phyloP scores from a whole-genome alignment of 2,329 filamentous ascomycete genomes.

The Massarina eburnea region DNA sequence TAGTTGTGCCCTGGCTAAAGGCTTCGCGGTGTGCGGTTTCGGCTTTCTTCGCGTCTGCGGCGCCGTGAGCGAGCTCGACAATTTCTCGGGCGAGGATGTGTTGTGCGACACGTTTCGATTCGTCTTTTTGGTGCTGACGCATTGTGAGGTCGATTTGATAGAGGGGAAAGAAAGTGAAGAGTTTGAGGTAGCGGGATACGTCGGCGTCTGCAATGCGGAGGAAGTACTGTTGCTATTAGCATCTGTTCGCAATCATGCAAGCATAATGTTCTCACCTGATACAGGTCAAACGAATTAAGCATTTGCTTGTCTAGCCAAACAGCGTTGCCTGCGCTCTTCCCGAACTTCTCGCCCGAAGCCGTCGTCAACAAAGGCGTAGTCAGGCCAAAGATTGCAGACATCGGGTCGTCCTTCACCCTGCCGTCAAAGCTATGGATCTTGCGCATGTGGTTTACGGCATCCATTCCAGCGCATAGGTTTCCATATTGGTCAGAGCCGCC shows the following conservation, averaged over 20 bases:
- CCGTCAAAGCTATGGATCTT: slow-evolving; percentile 20
- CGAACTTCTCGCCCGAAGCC: slow-evolving; percentile 83
- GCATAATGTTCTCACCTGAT: slow-evolving; percentile 56
- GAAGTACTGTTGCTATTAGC: slow-evolving; percentile 67
- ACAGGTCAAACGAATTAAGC: slow-evolving; percentile 83
- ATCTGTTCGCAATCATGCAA: background rate
- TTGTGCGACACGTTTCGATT: slow-evolving; percentile 75
- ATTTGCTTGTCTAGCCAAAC: slow-evolving; percentile 85
- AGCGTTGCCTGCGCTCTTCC: slow-evolving; percentile 92
- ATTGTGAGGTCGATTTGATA: slow-evolving; percentile 69
- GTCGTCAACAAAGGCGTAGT: slow-evolving; percentile 90
- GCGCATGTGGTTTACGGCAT: slow-evolving; percentile 77
- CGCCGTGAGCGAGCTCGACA: slow-evolving; percentile 75
- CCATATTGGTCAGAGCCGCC: slow-evolving; percentile 96
- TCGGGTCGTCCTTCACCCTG: slow-evolving; percentile 35
- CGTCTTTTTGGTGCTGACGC: slow-evolving; percentile 66
- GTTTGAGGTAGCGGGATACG: slow-evolving; percentile 77
- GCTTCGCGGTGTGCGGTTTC: slow-evolving; percentile 58
- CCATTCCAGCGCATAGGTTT: slow-evolving; percentile 89
- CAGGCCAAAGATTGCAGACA: slow-evolving; percentile 70
- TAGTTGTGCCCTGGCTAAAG: slow-evolving; percentile 37
- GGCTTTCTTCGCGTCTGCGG: slow-evolving; percentile 63
- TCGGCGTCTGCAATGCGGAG: slow-evolving; percentile 79
- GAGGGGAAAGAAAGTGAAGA: slow-evolving; percentile 86
- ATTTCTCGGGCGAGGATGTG: slow-evolving; percentile 83